phyloP scores from a whole-genome alignment of 2,329 filamentous ascomycete genomes.

The Colletotrichum theobromicola region DNA sequence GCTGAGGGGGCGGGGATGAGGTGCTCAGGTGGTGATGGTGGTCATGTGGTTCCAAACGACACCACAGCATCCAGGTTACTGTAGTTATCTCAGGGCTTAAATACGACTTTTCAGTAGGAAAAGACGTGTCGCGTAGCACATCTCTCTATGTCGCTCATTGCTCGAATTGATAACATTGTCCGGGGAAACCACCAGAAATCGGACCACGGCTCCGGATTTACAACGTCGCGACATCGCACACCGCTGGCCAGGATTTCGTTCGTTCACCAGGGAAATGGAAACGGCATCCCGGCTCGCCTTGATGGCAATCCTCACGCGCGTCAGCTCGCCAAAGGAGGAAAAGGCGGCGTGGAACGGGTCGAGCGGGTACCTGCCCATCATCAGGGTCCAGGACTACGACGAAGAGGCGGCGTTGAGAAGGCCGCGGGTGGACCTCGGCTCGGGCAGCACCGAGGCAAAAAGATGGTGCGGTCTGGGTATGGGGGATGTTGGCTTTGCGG shows the following conservation, averaged over 20 bases:
- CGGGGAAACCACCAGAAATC: not conserved
- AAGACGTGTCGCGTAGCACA: not conserved
- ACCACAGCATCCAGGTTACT: not conserved
- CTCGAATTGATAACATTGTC: not conserved
- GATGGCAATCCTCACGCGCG: not conserved
- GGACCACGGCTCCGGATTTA: not conserved
- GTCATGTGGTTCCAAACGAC: not conserved
- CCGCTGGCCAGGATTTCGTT: too few relatives aligned
- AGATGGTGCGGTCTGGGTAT: not conserved
- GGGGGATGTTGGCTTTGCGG: slow-evolving; percentile 26
- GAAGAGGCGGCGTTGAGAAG: not conserved
- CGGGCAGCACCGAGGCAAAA: not conserved
- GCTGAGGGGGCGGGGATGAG: not conserved
- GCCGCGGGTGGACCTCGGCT: not conserved
- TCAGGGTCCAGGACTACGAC: not conserved
- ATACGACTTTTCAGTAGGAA: not conserved
- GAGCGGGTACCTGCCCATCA: not conserved
- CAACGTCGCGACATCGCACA: not conserved
- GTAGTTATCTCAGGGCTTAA: not conserved
- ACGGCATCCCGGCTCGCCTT: not conserved
- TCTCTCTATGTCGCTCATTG: not conserved
- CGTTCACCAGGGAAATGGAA: too few relatives aligned
- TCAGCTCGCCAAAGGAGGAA: not conserved
- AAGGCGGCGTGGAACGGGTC: slow-evolving; percentile 4
- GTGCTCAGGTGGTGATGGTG: not conserved